phyloP scores from a whole-genome alignment of 805 yeast species.

The Candida railenensis region DNA sequence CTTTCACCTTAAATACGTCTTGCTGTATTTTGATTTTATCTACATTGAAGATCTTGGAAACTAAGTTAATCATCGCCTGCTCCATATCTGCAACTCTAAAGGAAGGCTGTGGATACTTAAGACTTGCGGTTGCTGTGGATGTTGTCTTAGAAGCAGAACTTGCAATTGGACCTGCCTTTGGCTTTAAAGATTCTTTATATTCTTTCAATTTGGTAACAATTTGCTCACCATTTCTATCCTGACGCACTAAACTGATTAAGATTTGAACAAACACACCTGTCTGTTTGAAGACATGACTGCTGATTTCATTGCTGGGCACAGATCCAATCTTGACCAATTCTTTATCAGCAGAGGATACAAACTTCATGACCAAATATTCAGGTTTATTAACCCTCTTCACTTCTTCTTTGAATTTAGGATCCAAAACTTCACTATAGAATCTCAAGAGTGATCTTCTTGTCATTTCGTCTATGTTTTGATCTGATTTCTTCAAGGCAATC shows the following conservation, averaged over 20 bases:
- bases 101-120: constrained; percentile 43
- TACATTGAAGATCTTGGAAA: constrained; percentile 50
- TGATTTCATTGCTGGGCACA: constrained; percentile 26
- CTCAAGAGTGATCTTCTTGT: constrained; percentile 60
- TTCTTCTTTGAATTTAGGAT: constrained; percentile 41
- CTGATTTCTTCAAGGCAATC: constrained; percentile 46
- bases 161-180: constrained; percentile 8
- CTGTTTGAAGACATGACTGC: constrained; percentile 34
- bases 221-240: constrained; percentile 36
- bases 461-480: constrained; percentile 39
- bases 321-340: constrained; percentile 46
- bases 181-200: constrained; percentile 37
- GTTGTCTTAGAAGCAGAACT: neutral
- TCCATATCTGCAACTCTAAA: constrained; percentile 57
- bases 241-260: constrained; percentile 34
- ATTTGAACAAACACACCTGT: constrained; percentile 36
- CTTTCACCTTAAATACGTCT: constrained; percentile 47
- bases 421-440: constrained; percentile 59
- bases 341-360: constrained; percentile 52
- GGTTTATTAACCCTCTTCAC: constrained; percentile 30
- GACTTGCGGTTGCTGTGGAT: constrained; percentile 4
- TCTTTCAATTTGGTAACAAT: constrained; percentile 44
- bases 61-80: constrained; percentile 36
- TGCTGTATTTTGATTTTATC: constrained; percentile 52
- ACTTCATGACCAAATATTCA: constrained; percentile 51